Percentiles rank a stretch among this genome's conserved stretches.
Evolutionary conservation across 1,139 yeast species (phyloP).

Genomic region (Blastobotrys arbuscula): DNA sequence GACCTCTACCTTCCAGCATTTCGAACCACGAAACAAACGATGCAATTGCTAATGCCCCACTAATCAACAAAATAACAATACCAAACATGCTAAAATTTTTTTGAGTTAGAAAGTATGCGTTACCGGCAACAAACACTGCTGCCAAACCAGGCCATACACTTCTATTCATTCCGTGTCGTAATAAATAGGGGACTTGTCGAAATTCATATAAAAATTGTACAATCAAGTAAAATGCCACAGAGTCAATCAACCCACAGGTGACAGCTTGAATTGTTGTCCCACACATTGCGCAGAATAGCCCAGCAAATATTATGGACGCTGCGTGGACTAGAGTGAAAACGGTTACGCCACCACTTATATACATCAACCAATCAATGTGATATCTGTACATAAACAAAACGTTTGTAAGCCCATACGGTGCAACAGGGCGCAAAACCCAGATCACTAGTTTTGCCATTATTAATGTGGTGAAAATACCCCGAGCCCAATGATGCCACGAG

Average conservation of each 20-base stretch:
- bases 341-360: slow-evolving; percentile 1
- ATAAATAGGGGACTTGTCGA: background rate
- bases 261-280: slow-evolving; percentile 5
- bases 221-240: background rate
- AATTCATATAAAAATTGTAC: slow-evolving; percentile 3
- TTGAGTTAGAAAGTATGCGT: background rate
- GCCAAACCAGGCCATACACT: background rate
- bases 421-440: background rate
- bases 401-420: slow-evolving; percentile 1
- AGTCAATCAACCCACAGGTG: slow-evolving; percentile 6
- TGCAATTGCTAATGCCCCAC: background rate
- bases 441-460: background rate
- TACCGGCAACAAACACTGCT: slow-evolving; percentile 10
- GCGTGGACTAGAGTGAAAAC: slow-evolving; percentile 7
- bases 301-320: background rate
- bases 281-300: slow-evolving; percentile 8
- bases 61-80: background rate
- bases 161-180: background rate
- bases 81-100: slow-evolving; percentile 3
- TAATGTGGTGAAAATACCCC: slow-evolving; percentile 2
- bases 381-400: slow-evolving; percentile 3
- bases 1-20: background rate
- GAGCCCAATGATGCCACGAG: slow-evolving; percentile 7
- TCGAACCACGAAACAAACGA: slow-evolving; percentile 4
- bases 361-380: slow-evolving; percentile 5